Evolutionary conservation across 2,329 filamentous ascomycete species (phyloP).

Genomic region (Clarireedia hainanense): DNA sequence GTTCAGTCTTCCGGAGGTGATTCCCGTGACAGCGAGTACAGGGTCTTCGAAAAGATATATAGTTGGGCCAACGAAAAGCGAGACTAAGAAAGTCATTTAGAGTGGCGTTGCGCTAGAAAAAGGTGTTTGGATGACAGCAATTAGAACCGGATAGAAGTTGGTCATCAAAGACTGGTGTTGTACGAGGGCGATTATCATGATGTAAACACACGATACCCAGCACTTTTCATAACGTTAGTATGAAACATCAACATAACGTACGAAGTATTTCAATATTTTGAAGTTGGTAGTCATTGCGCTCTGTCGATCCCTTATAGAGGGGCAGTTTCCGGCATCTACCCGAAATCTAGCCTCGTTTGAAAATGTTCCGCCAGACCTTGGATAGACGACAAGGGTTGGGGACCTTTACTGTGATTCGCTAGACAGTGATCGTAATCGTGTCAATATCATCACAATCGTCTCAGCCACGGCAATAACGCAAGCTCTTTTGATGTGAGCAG

Average conservation of each 20-base stretch:
- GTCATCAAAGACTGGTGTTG: background rate
- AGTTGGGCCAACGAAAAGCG: constrained; percentile 13
- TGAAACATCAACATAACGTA: background rate
- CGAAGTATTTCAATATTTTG: too few relatives aligned
- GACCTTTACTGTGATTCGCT: background rate
- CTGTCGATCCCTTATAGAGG: background rate
- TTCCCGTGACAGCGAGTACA: constrained; percentile 11
- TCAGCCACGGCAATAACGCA: constrained; percentile 5
- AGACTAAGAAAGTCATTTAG: constrained; percentile 22
- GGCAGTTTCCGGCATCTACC: too few relatives aligned
- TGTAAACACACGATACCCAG: constrained; percentile 4
- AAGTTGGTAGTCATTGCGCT: background rate
- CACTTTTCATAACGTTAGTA: background rate
- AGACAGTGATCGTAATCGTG: constrained; percentile 2
- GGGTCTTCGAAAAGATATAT: constrained; percentile 7
- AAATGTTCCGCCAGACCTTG: constrained; percentile 3
- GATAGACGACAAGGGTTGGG: background rate
- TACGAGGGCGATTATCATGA: background rate
- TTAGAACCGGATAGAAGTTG: background rate
- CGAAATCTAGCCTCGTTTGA: background rate
- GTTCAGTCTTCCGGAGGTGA: constrained; percentile 35
- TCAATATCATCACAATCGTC: constrained; percentile 2
- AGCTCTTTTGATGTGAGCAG: background rate
- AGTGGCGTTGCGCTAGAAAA: background rate
- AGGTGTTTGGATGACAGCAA: background rate